phyloP scores from a whole-genome alignment of 148 eudicot genomes.

The Camellia japonica region DNA sequence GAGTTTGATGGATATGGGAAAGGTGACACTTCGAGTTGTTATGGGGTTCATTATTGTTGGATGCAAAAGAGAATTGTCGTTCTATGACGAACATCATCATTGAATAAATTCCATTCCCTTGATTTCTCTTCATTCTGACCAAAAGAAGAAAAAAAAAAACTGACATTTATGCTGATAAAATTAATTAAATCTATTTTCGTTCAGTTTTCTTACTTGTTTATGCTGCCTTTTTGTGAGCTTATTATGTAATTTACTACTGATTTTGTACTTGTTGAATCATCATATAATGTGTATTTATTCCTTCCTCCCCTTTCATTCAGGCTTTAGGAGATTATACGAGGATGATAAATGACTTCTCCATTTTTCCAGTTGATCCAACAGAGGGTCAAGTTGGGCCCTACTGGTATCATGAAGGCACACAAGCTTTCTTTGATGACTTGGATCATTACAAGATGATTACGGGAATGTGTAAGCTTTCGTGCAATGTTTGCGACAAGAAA shows the following conservation, averaged over 20 bases:
- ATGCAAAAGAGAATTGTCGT: background rate
- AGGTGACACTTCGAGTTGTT: background rate
- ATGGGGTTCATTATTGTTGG: background rate
- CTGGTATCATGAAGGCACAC: conserved; percentile 87
- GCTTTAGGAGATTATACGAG: conserved; percentile 80
- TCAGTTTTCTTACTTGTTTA: background rate
- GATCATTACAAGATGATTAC: conserved; percentile 81
- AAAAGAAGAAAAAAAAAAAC: background rate
- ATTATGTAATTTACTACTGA: background rate
- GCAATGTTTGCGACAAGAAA: conserved; percentile 64
- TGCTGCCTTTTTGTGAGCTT: background rate
- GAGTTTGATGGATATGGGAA: background rate
- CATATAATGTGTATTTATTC: background rate
- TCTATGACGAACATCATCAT: background rate
- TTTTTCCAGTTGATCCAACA: conserved; percentile 44
- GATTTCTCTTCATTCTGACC: background rate
- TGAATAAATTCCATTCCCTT: background rate
- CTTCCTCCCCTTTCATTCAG: conserved; percentile 26
- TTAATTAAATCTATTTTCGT: background rate
- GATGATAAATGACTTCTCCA: conserved; percentile 55
- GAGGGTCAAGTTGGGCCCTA: conserved; percentile 64
- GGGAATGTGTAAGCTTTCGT: conserved; percentile 86
- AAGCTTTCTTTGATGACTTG: conserved; percentile 68
- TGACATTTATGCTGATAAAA: background rate
- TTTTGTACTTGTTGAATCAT: background rate